Evolutionary conservation across 495 filamentous ascomycete genomes (phyloP).

Genomic region (Neurospora intermedia): DNA sequence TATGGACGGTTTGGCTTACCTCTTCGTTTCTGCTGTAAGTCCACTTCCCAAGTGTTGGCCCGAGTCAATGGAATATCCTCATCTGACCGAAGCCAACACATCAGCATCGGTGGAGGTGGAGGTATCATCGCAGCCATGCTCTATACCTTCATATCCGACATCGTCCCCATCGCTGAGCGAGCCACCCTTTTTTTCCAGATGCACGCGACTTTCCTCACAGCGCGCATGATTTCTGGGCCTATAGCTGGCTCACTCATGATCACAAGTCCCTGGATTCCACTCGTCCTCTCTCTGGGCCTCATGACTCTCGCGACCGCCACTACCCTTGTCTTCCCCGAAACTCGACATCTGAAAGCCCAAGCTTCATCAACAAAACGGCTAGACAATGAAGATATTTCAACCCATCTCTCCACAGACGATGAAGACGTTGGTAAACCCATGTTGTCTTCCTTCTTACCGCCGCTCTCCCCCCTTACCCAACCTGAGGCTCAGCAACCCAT

Average conservation of each 20-base stretch:
- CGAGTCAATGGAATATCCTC: not conserved
- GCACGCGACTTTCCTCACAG: constrained; percentile 12
- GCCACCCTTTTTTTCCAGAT: constrained; percentile 24
- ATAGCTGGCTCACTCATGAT: constrained; percentile 16
- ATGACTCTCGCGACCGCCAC: constrained; percentile 4
- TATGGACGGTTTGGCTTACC: constrained; percentile 18
- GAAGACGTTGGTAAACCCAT: not conserved
- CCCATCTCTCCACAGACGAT: not conserved
- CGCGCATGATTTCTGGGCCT: constrained; percentile 17
- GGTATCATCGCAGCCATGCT: constrained; percentile 21
- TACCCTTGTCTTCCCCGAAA: constrained; percentile 17
- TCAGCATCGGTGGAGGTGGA: constrained; percentile 21
- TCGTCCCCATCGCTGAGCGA: constrained; percentile 12
- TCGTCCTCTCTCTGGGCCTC: constrained; percentile 9
- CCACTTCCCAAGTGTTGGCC: not conserved
- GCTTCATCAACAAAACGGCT: not conserved
- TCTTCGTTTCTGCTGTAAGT: constrained; percentile 16
- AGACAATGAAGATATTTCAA: not conserved
- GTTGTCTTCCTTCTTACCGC: not conserved
- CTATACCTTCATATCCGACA: constrained; percentile 23
- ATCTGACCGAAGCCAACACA: not conserved
- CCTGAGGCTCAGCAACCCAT: not conserved
- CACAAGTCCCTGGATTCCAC: constrained; percentile 14
- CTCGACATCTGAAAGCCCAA: constrained; percentile 15
- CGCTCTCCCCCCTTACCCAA: not conserved